Evolutionary conservation across 345 rosid species (phyloP).

Genomic region (Tarenaya hassleriana): DNA sequence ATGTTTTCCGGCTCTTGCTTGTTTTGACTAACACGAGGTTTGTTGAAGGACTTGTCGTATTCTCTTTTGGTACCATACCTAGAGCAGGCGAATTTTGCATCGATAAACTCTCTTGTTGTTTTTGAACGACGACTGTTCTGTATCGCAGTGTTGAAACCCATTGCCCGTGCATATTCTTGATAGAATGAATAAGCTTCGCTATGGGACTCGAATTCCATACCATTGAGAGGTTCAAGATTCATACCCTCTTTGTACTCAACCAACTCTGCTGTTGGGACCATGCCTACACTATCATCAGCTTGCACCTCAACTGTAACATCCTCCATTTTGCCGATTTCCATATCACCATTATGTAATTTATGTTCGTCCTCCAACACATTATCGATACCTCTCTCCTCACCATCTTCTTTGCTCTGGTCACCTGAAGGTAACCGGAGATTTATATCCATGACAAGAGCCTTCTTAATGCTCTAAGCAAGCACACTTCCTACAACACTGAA

Average conservation of each 20-base stretch:
- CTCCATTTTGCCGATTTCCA: conserved; percentile 33
- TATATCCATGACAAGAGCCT: conserved; percentile 43
- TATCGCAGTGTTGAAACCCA: conserved; percentile 62
- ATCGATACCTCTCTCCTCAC: conserved; percentile 39
- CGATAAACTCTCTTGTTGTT: conserved; percentile 59
- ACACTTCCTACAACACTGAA: conserved; percentile 17
- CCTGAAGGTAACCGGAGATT: conserved; percentile 67
- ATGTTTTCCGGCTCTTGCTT: conserved; percentile 52
- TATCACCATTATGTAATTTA: conserved; percentile 33
- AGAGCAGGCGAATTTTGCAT: conserved; percentile 73
- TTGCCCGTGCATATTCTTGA: conserved; percentile 64
- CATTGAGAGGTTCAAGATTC: conserved; percentile 47
- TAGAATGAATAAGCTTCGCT: conserved; percentile 55
- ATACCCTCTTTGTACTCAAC: conserved; percentile 36
- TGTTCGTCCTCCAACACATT: conserved; percentile 35
- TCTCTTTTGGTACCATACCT: conserved; percentile 63
- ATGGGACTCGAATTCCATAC: conserved; percentile 57
- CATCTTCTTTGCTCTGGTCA: conserved; percentile 48
- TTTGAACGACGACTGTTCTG: conserved; percentile 65
- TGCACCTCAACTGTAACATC: conserved; percentile 32
- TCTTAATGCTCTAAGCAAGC: background rate
- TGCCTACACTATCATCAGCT: conserved; percentile 31
- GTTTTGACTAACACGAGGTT: conserved; percentile 55
- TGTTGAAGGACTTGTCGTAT: conserved; percentile 47
- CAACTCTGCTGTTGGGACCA: conserved; percentile 26